Conservation (phyloP, 176 grass and related monocot genomes). For the Echinochloa phyllopogon region DNA sequence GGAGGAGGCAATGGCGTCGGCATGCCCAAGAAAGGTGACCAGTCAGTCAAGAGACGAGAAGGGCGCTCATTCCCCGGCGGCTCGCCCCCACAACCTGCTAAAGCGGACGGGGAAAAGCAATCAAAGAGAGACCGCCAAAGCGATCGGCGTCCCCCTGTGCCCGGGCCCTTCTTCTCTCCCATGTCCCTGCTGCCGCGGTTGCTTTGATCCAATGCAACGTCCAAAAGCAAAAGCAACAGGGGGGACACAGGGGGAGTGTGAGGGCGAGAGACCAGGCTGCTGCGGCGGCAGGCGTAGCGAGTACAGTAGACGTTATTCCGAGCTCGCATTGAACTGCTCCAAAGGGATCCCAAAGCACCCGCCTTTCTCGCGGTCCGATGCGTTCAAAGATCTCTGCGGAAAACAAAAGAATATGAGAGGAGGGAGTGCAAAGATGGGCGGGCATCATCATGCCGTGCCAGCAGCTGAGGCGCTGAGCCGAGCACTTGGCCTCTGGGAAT, state of each 20-base stretch:
- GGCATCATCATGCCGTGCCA: slow-evolving; percentile 56
- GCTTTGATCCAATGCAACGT: slow-evolving; percentile 90
- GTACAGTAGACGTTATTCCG: slow-evolving; percentile 17
- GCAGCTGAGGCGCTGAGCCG: slow-evolving; percentile 19
- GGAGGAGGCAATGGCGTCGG: slow-evolving; percentile 16
- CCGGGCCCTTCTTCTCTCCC: neutral
- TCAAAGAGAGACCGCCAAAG: slow-evolving; percentile 51
- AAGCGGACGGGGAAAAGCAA: slow-evolving; percentile 54
- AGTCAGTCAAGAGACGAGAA: slow-evolving; percentile 36
- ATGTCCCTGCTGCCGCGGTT: slow-evolving; percentile 27
- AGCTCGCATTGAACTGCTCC: slow-evolving; percentile 54
- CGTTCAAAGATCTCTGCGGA: slow-evolving; percentile 79
- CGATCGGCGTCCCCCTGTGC: slow-evolving; percentile 17
- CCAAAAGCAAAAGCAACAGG: slow-evolving; percentile 61
- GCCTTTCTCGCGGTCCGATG: slow-evolving; percentile 89
- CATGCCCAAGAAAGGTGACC: slow-evolving; percentile 57
- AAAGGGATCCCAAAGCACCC: slow-evolving; percentile 63
- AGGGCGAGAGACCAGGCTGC: neutral
- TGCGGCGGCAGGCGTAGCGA: neutral
- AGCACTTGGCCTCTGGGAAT: slow-evolving; percentile 28
- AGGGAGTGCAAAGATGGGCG: slow-evolving; percentile 36
- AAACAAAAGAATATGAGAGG: slow-evolving; percentile 21
- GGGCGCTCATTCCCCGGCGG: slow-evolving; percentile 50
- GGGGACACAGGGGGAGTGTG: neutral
- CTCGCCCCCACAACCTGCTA: slow-evolving; percentile 56